Percentiles rank a stretch among this genome's conserved stretches.
phyloP scores from a whole-genome alignment of 768 basidiomycete genomes.

The Phlebiopsis flavidoalba region DNA sequence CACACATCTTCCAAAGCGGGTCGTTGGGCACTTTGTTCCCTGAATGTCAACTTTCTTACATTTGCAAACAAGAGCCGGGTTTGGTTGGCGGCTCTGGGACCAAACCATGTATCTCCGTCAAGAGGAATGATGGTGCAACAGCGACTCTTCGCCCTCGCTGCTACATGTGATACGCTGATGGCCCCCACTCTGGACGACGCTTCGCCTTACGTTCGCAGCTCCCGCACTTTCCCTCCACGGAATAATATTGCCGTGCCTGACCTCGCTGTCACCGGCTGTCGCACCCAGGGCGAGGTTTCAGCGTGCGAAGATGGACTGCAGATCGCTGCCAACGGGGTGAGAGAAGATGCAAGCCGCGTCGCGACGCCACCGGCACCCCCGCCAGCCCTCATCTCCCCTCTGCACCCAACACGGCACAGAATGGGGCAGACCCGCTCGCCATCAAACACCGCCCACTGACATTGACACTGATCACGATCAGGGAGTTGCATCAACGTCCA shows the following conservation, averaged over 20 bases:
- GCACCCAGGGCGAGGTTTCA: not conserved
- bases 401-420: not conserved
- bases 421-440: not conserved
- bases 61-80: not conserved
- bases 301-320: constrained; percentile 6
- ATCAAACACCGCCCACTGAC: constrained; percentile 2
- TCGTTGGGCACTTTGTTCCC: not conserved
- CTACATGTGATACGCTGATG: no score
- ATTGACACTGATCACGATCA: constrained; percentile 1
- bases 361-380: not conserved
- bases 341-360: not conserved
- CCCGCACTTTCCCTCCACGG: not conserved
- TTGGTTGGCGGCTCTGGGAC: no score
- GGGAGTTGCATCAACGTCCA: not conserved
- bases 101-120: no score
- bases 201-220: not conserved
- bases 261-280: not conserved
- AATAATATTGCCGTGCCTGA: not conserved
- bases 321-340: not conserved
- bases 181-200: not conserved
- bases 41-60: not conserved
- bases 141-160: no score
- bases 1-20: no score
- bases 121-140: no score
- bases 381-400: not conserved